These are phyloP conservation scores for Scedosporium apiospermum DNA, from an alignment of 2,329 filamentous ascomycete species.

Conservation along the genomic window DNA sequence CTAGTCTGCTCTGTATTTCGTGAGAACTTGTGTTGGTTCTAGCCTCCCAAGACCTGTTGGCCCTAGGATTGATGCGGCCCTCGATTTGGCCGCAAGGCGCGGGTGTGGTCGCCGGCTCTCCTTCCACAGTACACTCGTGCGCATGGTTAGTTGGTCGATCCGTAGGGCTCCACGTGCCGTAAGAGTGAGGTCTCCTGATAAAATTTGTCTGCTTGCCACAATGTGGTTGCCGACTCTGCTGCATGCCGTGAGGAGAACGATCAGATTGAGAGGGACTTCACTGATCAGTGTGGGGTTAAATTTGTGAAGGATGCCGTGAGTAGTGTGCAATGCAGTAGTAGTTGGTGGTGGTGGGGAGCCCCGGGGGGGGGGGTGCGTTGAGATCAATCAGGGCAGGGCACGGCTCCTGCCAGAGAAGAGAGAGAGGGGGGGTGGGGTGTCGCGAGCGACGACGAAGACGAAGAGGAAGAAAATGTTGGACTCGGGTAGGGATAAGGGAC, in stretches of 20 bases:
- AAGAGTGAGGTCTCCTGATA: not conserved
- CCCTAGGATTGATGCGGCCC: constrained; percentile 1
- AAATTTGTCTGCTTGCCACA: not conserved
- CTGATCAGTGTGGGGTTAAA: constrained; percentile 1
- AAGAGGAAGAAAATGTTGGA: not conserved
- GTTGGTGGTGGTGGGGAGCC: not conserved
- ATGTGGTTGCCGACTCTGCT: not conserved
- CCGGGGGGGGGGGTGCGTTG: not conserved
- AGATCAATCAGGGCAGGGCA: not conserved
- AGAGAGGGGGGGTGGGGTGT: not conserved
- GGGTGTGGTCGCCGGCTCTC: constrained; percentile 2
- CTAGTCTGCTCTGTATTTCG: not conserved
- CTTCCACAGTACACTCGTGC: not conserved
- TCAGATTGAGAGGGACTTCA: not conserved
- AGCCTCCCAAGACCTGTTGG: not conserved
- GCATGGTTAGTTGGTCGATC: constrained; percentile 4
- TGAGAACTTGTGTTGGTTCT: constrained; percentile 4
- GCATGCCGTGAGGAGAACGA: not conserved
- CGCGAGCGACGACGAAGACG: not conserved
- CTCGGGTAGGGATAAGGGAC: not conserved
- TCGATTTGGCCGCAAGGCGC: not conserved
- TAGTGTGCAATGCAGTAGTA: not conserved
- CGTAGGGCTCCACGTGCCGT: not conserved
- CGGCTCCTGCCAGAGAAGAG: not conserved
- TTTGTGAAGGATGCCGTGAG: not conserved